Conservation (phyloP, 805 yeast genomes). For the Ogataea methanolica region DNA sequence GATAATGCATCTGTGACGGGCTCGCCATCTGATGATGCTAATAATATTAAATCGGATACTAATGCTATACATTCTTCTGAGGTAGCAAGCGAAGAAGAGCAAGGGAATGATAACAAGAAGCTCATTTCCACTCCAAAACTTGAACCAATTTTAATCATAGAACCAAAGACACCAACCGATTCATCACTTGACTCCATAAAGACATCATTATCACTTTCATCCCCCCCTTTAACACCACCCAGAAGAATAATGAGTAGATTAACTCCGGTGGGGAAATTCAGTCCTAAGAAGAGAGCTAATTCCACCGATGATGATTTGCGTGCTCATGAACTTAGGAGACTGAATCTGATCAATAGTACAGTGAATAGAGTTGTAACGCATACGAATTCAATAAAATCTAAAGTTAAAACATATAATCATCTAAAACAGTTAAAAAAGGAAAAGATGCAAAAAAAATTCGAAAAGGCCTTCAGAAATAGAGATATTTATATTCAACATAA, state of each 20-base stretch:
- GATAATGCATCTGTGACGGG: too few species aligned
- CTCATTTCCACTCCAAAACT: too few species aligned
- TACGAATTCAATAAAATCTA: slow-evolving; percentile 6
- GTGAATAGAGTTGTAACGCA: slow-evolving; percentile 6
- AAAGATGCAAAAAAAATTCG: slow-evolving; percentile 10
- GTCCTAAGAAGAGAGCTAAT: slow-evolving; percentile 11
- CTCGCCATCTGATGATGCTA: too few species aligned
- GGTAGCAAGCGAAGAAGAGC: too few species aligned
- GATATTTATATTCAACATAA: slow-evolving; percentile 14
- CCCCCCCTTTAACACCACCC: slow-evolving; percentile 24
- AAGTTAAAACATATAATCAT: slow-evolving; percentile 4
- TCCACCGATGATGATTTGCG: slow-evolving; percentile 16
- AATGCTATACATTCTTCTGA: too few species aligned
- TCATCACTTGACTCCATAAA: not conserved
- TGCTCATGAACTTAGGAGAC: slow-evolving; percentile 12
- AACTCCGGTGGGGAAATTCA: slow-evolving; percentile 21
- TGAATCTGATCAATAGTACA: slow-evolving; percentile 11
- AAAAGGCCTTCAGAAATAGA: slow-evolving; percentile 13
- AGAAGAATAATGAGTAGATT: slow-evolving; percentile 15
- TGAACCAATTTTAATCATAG: not conserved
- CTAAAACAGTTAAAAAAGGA: slow-evolving; percentile 5
- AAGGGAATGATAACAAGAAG: too few species aligned
- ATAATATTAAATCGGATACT: too few species aligned
- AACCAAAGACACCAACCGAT: not conserved
- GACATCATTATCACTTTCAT: slow-evolving; percentile 2